Base-by-base conservation (phyloP, 352 stramenopile genomes). In the Aphanomyces astaci region DNA sequence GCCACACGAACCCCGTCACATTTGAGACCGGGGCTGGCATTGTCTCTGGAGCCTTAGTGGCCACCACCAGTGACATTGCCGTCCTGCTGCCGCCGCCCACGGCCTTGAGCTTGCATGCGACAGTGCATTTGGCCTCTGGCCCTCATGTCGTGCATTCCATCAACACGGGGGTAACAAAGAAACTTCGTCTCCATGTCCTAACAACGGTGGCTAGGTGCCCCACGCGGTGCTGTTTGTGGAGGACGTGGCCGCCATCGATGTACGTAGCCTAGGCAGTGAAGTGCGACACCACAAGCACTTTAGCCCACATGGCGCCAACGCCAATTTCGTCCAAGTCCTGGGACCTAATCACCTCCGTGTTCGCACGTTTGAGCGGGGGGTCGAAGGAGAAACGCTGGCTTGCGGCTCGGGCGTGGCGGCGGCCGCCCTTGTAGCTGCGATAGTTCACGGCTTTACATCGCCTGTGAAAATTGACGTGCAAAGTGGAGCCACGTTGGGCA, bases 301-400 rank as follows among this genome's bases (percentile, higher is more conserved):
- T 45, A 45, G n/a, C 4, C 62, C 62, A 4, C 39, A 31, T 4
- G 62, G 62, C 32, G 59, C 62, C 15, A 68, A 68, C 28, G 62
- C 59, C 46, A 68, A 68, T 22, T 68, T 68, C 59, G 62, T 68
- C 24, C 62, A 68, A 19, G 36, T 68, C 11, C 11, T 68, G 17
- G 43, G 48, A 10, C 27, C 31, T 3, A 68, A 68, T 33, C 43
- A 48, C 31, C 48, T 68, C 11, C n/a, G 39, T 9, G 39, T 40
- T 24, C 62, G 62, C 19, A 59, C 19, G 13, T 68, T 59, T 24
- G 62, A 68, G 32, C 62, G 62, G 19, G 62, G 62, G 5, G 62
- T 68, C 45, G 62, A 68, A 48, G 43, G 49, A 15, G 62, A 68
- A 48, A 68, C 62, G 2, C 32, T 59, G n/a, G 62, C 62, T n/a